A percentile compares a stretch with the other conserved stretches of the same genome.
These are phyloP conservation scores for Kodamaea lidongshanica DNA, from an alignment of 805 yeast species.

Conservation along the genomic window DNA sequence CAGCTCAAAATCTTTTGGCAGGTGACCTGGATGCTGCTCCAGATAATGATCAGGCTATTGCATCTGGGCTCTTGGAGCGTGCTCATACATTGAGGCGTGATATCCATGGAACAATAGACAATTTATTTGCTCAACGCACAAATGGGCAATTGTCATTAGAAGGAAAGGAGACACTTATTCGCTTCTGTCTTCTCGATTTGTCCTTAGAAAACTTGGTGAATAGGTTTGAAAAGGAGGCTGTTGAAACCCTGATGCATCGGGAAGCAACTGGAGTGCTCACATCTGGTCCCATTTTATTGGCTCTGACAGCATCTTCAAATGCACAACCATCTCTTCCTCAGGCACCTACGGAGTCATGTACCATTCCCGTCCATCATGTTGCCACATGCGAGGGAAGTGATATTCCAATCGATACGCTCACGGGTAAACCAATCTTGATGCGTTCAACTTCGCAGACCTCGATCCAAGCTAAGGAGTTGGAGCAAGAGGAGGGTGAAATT, in stretches of 20 bases:
- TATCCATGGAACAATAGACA: slow-evolving; percentile 47
- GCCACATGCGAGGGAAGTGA: slow-evolving; percentile 50
- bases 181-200: slow-evolving; percentile 50
- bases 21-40: slow-evolving; percentile 11
- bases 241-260: slow-evolving; percentile 34
- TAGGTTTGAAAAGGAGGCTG: slow-evolving; percentile 41
- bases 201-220: slow-evolving; percentile 48
- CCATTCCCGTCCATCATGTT: slow-evolving; percentile 45
- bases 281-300: slow-evolving; percentile 49
- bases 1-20: slow-evolving; percentile 61
- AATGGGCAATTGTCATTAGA: slow-evolving; percentile 44
- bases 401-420: slow-evolving; percentile 56
- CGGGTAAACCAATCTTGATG: slow-evolving; percentile 67
- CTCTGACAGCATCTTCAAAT: slow-evolving; percentile 16
- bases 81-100: slow-evolving; percentile 45
- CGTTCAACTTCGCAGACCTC: slow-evolving; percentile 61
- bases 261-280: slow-evolving; percentile 46
- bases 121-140: slow-evolving; percentile 41
- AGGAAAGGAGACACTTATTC: slow-evolving; percentile 48
- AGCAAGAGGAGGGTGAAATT: slow-evolving; percentile 87
- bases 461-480: slow-evolving; percentile 66
- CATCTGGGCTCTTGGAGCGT: slow-evolving; percentile 46
- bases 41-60: slow-evolving; percentile 18
- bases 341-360: neutral
- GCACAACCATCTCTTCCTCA: neutral